Conservation (phyloP, 2,329 filamentous ascomycete species). For the Hirsutella rhossiliensis region DNA sequence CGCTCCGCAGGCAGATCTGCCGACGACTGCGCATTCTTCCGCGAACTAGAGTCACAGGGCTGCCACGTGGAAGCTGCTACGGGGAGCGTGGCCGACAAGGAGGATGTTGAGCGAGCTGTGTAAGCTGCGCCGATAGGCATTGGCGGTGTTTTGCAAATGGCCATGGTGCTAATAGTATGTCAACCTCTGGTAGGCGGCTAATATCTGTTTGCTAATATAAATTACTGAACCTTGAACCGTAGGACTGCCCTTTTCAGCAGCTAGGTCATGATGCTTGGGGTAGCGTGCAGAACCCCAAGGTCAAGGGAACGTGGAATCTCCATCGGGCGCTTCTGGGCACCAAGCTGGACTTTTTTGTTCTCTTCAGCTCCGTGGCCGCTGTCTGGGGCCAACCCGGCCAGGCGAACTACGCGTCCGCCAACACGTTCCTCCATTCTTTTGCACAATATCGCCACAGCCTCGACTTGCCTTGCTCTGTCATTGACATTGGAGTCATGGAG, state of each 20-base stretch:
- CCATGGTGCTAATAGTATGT: background rate
- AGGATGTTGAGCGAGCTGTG: background rate
- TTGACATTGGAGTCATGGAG: background rate
- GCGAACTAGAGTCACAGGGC: background rate
- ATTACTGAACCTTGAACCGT: no score
- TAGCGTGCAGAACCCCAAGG: background rate
- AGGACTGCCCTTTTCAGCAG: background rate
- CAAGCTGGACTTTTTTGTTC: constrained; percentile 16
- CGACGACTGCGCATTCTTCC: background rate
- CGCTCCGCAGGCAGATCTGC: background rate
- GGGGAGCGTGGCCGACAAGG: background rate
- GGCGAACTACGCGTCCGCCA: constrained; percentile 19
- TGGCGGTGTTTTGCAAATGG: background rate
- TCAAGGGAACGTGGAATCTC: background rate
- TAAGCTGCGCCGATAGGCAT: background rate
- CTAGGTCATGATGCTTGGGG: background rate
- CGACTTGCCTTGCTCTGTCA: background rate
- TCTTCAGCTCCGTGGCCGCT: constrained; percentile 15
- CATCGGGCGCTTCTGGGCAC: constrained; percentile 6
- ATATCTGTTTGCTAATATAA: no score
- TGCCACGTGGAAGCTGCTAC: background rate
- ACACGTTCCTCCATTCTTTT: constrained; percentile 3
- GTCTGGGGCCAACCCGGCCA: constrained; percentile 16
- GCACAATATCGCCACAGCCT: background rate
- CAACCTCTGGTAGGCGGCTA: no score